phyloP scores from a whole-genome alignment of 257 asterid genomes.

The Solanum chaucha region DNA sequence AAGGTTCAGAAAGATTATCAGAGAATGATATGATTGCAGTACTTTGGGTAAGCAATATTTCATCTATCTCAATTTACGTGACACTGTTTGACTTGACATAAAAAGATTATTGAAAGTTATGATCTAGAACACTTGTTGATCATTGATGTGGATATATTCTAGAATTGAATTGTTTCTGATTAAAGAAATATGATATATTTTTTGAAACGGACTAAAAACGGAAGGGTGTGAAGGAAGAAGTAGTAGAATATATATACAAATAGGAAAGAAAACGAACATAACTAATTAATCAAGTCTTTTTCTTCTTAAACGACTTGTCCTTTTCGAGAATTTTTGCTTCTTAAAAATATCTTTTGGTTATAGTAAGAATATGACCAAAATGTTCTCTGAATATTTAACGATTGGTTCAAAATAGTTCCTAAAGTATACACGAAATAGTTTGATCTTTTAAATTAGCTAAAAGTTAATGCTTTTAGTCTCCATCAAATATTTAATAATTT shows the following conservation, averaged over 20 bases:
- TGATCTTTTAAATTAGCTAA: neutral
- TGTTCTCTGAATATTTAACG: neutral
- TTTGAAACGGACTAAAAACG: neutral
- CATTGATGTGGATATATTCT: neutral
- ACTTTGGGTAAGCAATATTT: constrained; percentile 53
- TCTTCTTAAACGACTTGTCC: constrained; percentile 9
- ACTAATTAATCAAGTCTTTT: neutral
- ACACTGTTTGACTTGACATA: neutral
- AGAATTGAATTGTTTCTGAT: too few relatives aligned
- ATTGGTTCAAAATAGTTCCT: neutral
- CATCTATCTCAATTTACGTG: neutral
- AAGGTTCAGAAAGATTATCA: constrained; percentile 40
- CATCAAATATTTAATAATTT: neutral
- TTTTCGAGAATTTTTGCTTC: constrained; percentile 10
- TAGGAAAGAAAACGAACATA: neutral
- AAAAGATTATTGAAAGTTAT: neutral
- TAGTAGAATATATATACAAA: neutral
- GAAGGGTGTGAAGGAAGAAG: neutral
- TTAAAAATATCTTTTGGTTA: constrained; percentile 4
- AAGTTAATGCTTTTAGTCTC: neutral
- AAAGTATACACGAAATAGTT: neutral
- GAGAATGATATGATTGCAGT: constrained; percentile 80
- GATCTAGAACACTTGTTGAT: neutral
- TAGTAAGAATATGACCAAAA: neutral
- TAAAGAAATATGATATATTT: too few relatives aligned